phyloP scores from a whole-genome alignment of 73 alveolate genomes.

The Tetrahymena thermophila region DNA sequence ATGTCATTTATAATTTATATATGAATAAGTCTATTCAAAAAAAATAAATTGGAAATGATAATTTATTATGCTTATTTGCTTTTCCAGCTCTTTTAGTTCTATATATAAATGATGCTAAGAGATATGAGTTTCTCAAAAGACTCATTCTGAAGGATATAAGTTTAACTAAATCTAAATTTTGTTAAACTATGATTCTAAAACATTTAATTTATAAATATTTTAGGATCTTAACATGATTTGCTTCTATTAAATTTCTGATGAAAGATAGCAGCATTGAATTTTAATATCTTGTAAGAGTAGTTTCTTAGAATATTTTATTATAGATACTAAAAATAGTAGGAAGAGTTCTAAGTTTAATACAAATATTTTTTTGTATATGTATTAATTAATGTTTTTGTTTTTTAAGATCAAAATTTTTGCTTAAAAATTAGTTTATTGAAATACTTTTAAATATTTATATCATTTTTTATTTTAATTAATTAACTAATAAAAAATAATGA shows the following conservation, averaged over 20 bases:
- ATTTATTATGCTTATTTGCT: not conserved
- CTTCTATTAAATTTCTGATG: not conserved
- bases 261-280: not conserved
- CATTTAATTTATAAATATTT: not conserved
- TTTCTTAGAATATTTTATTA: not conserved
- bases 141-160: not conserved
- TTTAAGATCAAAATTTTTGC: too few relatives aligned
- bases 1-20: not conserved
- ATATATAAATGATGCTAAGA: not conserved
- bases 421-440: too few relatives aligned
- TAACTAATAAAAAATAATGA: too few relatives aligned
- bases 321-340: not conserved
- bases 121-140: not conserved
- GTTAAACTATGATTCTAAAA: not conserved
- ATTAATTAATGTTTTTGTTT: not conserved
- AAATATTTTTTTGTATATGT: not conserved
- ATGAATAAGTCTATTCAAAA: not conserved
- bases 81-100: conserved; percentile 2
- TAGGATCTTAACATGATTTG: not conserved
- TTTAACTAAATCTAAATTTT: not conserved
- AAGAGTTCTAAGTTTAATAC: not conserved
- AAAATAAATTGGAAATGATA: not conserved
- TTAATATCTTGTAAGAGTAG: not conserved
- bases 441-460: too few relatives aligned
- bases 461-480: too few relatives aligned